A percentile compares a stretch with the other conserved stretches of the same genome.
These are phyloP conservation scores for Dentipellis sp. DNA, from an alignment of 768 basidiomycete species.

Conservation along the genomic window DNA sequence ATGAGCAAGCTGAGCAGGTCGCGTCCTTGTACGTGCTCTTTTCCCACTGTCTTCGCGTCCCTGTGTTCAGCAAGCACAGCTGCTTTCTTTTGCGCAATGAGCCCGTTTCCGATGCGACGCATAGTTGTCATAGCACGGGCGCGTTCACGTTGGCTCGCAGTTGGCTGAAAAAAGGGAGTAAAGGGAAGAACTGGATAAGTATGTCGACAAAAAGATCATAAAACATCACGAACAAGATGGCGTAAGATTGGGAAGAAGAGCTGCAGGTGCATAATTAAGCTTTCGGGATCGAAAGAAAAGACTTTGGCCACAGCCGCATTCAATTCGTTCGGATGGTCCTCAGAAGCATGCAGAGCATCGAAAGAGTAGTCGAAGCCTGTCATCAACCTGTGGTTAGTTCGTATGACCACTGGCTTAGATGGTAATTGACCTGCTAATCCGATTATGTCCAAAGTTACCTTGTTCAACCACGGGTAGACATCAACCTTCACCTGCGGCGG, in stretches of 20 bases:
- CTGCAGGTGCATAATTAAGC: not conserved
- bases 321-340: not conserved
- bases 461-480: not conserved
- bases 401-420: too few relatives aligned
- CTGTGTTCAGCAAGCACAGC: not conserved
- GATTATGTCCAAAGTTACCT: not conserved
- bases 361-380: not conserved
- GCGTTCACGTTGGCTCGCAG: constrained; percentile 14
- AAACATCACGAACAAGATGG: not conserved
- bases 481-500: not conserved
- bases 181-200: not conserved
- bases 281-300: not conserved
- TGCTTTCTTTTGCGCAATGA: not conserved
- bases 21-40: constrained; percentile 2
- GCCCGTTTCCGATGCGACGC: not conserved
- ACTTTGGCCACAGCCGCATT: not conserved
- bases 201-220: too few relatives aligned
- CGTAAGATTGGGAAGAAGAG: not conserved
- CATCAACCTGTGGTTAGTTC: not conserved
- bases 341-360: not conserved
- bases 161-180: not conserved
- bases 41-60: not conserved
- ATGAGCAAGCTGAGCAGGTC: constrained; percentile 11
- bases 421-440: not conserved
- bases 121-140: not conserved